These are phyloP conservation scores for Chytriomyces sp. DNA, from an alignment of 192 early-diverging fungal species.

Conservation along the genomic window DNA sequence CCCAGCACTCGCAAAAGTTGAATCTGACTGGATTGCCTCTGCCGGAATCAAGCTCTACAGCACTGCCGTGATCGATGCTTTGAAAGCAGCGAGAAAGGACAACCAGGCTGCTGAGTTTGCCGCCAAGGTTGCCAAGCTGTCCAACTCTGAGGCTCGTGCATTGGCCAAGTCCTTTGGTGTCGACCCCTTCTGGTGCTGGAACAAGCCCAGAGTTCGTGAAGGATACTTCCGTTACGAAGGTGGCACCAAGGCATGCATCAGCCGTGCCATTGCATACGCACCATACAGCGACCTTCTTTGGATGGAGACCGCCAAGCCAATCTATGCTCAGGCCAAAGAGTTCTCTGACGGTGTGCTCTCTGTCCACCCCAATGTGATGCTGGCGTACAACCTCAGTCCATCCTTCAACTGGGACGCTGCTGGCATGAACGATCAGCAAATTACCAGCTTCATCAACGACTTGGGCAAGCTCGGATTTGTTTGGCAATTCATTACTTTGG, in stretches of 20 bases:
- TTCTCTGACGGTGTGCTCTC: conserved; percentile 86
- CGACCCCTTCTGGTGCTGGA: conserved; percentile 86
- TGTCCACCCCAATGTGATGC: conserved; percentile 79
- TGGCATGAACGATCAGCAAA: conserved; percentile 89
- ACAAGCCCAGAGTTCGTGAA: conserved; percentile 86
- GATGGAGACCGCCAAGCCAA: conserved; percentile 98
- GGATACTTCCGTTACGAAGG: conserved; percentile 98
- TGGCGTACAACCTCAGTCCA: conserved; percentile 96
- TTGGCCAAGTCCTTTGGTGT: conserved; percentile 77
- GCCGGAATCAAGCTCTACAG: conserved; percentile 84
- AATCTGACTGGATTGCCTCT: conserved; percentile 80
- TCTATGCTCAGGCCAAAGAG: conserved; percentile 87
- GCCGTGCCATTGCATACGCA: conserved; percentile 81
- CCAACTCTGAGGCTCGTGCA: conserved; percentile 82
- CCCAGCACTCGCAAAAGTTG: conserved; percentile 77
- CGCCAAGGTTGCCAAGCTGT: conserved; percentile 60
- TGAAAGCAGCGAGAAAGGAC: conserved; percentile 65
- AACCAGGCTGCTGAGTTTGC: conserved; percentile 58
- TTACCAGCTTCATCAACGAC: conserved; percentile 79
- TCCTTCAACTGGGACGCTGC: conserved; percentile 99
- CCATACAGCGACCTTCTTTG: conserved; percentile 90
- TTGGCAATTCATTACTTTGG: conserved; percentile 98
- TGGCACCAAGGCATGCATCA: conserved; percentile 87
- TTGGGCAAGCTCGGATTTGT: conserved; percentile 91
- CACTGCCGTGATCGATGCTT: conserved; percentile 77